phyloP scores from a whole-genome alignment of 169 alveolate genomes.

The Plasmodium falciparum region DNA sequence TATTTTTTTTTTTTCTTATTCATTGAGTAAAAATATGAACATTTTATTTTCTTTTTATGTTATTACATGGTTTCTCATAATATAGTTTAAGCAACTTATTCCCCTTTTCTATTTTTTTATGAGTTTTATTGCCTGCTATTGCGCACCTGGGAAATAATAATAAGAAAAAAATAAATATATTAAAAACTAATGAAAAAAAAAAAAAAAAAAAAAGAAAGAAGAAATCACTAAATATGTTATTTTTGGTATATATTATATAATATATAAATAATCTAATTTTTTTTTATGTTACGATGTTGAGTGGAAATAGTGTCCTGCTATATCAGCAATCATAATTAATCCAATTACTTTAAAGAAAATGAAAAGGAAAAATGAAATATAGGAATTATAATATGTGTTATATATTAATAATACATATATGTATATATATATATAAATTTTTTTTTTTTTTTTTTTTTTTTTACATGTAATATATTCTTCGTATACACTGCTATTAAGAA shows the following conservation, averaged over 20 bases:
- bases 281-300: constrained; percentile 67
- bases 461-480: constrained; percentile 58
- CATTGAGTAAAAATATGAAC: too few relatives aligned
- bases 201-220: too few relatives aligned
- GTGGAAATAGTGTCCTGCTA: constrained; percentile 75
- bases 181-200: too few relatives aligned
- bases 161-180: neutral
- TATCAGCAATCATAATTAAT: constrained; percentile 77
- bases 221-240: too few relatives aligned
- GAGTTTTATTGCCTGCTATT: constrained; percentile 74
- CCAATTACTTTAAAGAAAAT: constrained; percentile 45
- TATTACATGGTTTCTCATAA: constrained; percentile 65
- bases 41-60: too few relatives aligned
- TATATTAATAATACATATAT: neutral
- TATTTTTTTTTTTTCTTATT: too few relatives aligned
- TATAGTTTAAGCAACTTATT: constrained; percentile 53
- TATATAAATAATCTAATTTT: constrained; percentile 3
- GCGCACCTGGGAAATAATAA: constrained; percentile 46
- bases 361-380: neutral
- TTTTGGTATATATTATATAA: too few relatives aligned
- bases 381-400: neutral
- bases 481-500: constrained; percentile 60
- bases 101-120: constrained; percentile 77
- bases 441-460: neutral
- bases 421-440: neutral